Conservation (phyloP, 2,329 filamentous ascomycete species). For the Colletotrichum costaricense region DNA sequence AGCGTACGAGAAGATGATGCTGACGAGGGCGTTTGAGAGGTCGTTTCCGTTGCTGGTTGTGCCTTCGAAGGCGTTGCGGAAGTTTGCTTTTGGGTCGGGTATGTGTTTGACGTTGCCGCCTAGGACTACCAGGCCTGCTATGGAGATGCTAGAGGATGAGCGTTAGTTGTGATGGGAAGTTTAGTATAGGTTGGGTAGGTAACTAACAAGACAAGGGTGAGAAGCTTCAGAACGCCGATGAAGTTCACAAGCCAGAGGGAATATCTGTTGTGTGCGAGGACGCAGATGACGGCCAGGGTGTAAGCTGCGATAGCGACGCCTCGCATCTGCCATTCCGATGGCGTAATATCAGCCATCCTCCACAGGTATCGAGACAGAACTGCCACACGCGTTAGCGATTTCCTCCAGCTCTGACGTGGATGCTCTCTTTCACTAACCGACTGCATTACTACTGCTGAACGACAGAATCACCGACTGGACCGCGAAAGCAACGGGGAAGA, state of each 20-base stretch:
- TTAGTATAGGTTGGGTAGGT: too few species aligned
- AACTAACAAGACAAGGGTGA: constrained; percentile 66
- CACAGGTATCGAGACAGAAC: constrained; percentile 74
- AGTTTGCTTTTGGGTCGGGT: constrained; percentile 48
- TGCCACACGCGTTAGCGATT: constrained; percentile 51
- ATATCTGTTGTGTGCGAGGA: constrained; percentile 66
- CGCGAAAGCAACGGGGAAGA: constrained; percentile 74
- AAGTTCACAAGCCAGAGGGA: constrained; percentile 66
- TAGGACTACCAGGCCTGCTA: constrained; percentile 72
- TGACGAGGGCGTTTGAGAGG: constrained; percentile 61
- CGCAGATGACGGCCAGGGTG: constrained; percentile 65
- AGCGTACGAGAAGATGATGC: constrained; percentile 68
- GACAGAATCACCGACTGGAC: constrained; percentile 72
- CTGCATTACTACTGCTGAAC: constrained; percentile 74
- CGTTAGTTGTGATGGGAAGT: neutral
- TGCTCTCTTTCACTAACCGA: constrained; percentile 49
- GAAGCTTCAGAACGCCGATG: constrained; percentile 69
- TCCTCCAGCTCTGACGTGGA: neutral
- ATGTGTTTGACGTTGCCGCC: constrained; percentile 47
- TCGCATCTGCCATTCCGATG: constrained; percentile 73
- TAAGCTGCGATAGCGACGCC: constrained; percentile 75
- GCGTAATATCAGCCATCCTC: constrained; percentile 60
- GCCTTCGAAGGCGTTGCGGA: constrained; percentile 48
- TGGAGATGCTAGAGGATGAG: constrained; percentile 53
- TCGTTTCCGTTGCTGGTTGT: constrained; percentile 50